Evolutionary conservation across 345 rosid species (phyloP).

Genomic region (Corchorus capsularis): DNA sequence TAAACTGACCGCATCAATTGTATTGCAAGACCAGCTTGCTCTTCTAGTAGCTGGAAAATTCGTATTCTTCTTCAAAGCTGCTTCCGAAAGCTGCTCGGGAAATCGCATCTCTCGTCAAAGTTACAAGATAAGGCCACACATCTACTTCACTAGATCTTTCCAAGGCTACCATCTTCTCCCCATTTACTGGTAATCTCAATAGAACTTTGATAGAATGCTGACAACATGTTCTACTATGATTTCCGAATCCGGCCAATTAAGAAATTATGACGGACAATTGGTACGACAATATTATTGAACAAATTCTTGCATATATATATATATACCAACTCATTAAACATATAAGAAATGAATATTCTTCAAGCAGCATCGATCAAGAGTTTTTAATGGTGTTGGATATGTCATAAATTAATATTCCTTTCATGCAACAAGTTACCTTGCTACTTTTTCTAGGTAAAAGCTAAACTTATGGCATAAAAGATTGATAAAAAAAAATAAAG

Average conservation of each 20-base stretch:
- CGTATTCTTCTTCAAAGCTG: slow-evolving; percentile 21
- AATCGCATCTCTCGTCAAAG: slow-evolving; percentile 24
- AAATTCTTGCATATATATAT: too few relatives aligned
- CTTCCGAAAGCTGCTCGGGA: slow-evolving; percentile 32
- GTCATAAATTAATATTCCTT: too few relatives aligned
- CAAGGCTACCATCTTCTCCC: slow-evolving; percentile 21
- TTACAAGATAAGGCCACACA: slow-evolving; percentile 14
- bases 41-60: slow-evolving; percentile 18
- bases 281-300: too few relatives aligned
- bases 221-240: slow-evolving; percentile 28
- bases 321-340: too few relatives aligned
- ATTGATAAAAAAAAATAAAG: too few relatives aligned
- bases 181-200: slow-evolving; percentile 26
- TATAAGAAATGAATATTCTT: too few relatives aligned
- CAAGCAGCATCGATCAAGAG: too few relatives aligned
- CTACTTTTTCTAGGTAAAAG: too few relatives aligned
- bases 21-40: background rate
- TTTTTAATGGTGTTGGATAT: too few relatives aligned
- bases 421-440: too few relatives aligned
- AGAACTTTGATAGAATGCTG: slow-evolving; percentile 33
- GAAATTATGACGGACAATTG: too few relatives aligned
- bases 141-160: slow-evolving; percentile 29
- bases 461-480: too few relatives aligned
- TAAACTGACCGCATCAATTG: background rate
- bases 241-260: background rate